A percentile compares a stretch with the other conserved stretches of the same genome.
Conservation (phyloP, 192 early-diverging fungal species). For the Cetraspora pellucida region DNA sequence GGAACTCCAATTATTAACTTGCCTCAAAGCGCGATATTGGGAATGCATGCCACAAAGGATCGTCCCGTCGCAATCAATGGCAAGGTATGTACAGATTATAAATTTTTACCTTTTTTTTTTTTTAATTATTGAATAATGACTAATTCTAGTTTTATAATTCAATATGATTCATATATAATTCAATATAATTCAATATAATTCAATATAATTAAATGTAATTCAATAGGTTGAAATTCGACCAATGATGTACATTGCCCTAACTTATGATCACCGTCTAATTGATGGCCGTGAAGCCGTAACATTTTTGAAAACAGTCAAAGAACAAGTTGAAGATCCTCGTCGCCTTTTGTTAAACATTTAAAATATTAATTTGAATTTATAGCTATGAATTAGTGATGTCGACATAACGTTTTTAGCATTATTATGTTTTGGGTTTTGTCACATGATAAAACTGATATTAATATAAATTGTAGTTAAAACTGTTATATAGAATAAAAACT, state of each 20-base stretch:
- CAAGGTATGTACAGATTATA: conserved; percentile 54
- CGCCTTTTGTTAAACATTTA: conserved; percentile 89
- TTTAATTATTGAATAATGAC: background rate
- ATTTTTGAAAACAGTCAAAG: conserved; percentile 97
- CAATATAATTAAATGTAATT: background rate
- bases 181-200: too few relatives aligned
- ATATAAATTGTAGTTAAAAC: too few relatives aligned
- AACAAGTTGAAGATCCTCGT: conserved; percentile 94
- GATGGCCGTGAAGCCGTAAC: conserved; percentile 98
- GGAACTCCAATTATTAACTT: conserved; percentile 99
- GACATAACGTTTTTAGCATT: too few relatives aligned
- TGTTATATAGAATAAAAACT: too few relatives aligned
- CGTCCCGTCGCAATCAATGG: conserved; percentile 93
- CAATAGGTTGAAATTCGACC: conserved; percentile 74
- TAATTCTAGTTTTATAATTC: background rate
- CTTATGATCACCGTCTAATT: conserved; percentile 98
- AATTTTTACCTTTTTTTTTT: background rate
- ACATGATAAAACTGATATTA: too few relatives aligned
- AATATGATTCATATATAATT: too few relatives aligned
- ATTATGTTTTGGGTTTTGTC: too few relatives aligned
- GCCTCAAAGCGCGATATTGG: conserved; percentile 95
- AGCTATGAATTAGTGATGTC: too few relatives aligned
- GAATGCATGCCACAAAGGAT: conserved; percentile 99
- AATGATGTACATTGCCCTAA: conserved; percentile 98
- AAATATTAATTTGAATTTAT: conserved; percentile 32